Evolutionary conservation across 2,329 filamentous ascomycete genomes (phyloP), one percentile per base, ranked within the genome.

Genomic region (Cryphonectria carpinicola): DNA sequence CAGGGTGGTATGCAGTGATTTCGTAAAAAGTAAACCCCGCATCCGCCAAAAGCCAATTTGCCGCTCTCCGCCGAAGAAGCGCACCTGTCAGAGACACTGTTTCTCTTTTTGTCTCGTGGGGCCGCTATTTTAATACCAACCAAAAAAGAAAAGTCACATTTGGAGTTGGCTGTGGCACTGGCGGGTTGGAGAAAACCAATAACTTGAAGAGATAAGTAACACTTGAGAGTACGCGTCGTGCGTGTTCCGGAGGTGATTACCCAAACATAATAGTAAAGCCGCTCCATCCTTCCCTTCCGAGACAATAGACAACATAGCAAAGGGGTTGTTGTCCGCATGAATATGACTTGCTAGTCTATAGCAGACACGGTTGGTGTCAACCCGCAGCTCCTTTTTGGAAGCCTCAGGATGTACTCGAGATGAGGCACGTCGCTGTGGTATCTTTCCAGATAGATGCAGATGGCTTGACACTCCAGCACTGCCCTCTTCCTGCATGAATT

Each of bases 381-480:
- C 35, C 71, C 71, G 35, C 68, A 72, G 17, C 61, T 68, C 32
- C 22, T 52, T 68, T 66, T 75, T 1, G 75, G 75, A 46, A 72
- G 74, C 49, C 61, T 70, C 39, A 76, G 68, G 8, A 75, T 39
- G 35, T 71, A 61, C 25, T 68, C 66, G 54, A 74, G 54, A 28
- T 71, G 37, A 3, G 70, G 67, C 22, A 75, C 35, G 13, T 69
- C 65, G 58, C 49, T 54, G 68, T 76, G 72, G 28, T 73, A 70
- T 19, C 70, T 62, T 56, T 80, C 77, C 7, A 82, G 46, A 67
- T 79, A 82, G n/a, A 78, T 73, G 46, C 81, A 86, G 32, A 88
- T 85, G 0, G 86, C 82, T 62, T 81, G 79, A n/a, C 84, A 84
- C 73, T 88, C 85, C 0, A 87, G 74, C 39, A 80, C 73, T 5